These are phyloP conservation scores for Aspergillus sparsus DNA, from an alignment of 495 filamentous ascomycete genomes.

Conservation along the genomic window DNA sequence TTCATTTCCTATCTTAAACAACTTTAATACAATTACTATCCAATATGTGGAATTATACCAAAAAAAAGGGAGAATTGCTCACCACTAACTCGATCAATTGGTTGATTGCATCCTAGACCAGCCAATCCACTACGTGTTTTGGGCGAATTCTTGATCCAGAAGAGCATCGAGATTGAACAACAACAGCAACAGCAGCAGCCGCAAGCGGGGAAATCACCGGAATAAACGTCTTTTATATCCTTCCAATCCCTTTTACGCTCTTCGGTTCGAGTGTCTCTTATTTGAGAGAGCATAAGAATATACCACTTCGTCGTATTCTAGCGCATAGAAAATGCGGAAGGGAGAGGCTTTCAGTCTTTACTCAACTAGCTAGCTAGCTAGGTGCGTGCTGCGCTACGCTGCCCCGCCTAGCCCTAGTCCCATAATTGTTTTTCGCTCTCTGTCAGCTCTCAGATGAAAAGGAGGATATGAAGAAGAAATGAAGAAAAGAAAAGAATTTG, in stretches of 20 bases:
- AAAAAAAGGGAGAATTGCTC: no score
- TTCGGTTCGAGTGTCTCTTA: not conserved
- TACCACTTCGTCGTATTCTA: not conserved
- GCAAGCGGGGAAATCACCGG: slow-evolving; percentile 19
- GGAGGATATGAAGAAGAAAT: no score
- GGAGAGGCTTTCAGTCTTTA: no score
- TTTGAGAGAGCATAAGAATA: not conserved
- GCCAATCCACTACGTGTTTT: slow-evolving; percentile 82
- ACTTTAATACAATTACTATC: not conserved
- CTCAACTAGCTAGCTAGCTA: no score
- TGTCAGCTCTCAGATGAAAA: no score
- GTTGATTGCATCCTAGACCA: slow-evolving; percentile 45
- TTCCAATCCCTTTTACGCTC: not conserved
- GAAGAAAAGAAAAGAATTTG: no score
- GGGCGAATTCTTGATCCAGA: slow-evolving; percentile 82
- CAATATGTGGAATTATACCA: no score
- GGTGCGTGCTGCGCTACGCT: no score
- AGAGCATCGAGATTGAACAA: slow-evolving; percentile 65
- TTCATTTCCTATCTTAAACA: not conserved
- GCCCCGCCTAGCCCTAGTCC: no score
- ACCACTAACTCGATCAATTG: not conserved
- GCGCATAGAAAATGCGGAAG: no score
- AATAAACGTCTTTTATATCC: slow-evolving; percentile 12
- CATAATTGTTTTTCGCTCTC: no score
- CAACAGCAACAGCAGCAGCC: slow-evolving; percentile 14